A percentile compares a stretch with the other conserved stretches of the same genome.
Evolutionary conservation across 441 rosid species (phyloP).

Genomic region (Breynia disticha): DNA sequence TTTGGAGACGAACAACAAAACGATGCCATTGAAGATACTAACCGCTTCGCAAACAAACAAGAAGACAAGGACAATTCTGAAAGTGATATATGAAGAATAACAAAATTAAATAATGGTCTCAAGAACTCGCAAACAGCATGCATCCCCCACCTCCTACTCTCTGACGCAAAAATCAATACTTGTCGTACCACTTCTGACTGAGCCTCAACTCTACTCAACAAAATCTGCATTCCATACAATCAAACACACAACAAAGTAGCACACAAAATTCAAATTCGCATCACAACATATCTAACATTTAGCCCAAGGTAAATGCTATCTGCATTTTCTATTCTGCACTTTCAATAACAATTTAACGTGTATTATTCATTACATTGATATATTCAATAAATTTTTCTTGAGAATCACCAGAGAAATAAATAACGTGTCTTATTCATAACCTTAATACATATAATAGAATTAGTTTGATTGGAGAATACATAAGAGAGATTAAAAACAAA

Average conservation of each 20-base stretch:
- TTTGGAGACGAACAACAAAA: conserved; percentile 60
- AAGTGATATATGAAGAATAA: conserved; percentile 42
- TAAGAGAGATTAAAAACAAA: too few species aligned
- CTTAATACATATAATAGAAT: too few species aligned
- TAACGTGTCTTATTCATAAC: too few species aligned
- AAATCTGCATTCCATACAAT: conserved; percentile 42
- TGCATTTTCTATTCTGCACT: too few species aligned
- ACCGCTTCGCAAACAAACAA: conserved; percentile 38
- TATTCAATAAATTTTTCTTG: too few species aligned
- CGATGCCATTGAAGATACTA: conserved; percentile 65
- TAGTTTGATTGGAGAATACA: too few species aligned
- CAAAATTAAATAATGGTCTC: conserved; percentile 56
- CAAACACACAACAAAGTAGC: conserved; percentile 11
- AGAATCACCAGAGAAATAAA: too few species aligned
- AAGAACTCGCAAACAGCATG: conserved; percentile 62
- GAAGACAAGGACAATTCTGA: conserved; percentile 29
- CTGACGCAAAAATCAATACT: conserved; percentile 54
- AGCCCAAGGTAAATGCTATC: too few species aligned
- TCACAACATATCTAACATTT: neutral
- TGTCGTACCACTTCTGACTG: conserved; percentile 61
- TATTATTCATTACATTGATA: too few species aligned
- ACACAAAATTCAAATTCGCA: neutral
- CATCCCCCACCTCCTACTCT: conserved; percentile 42
- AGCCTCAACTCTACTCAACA: conserved; percentile 50
- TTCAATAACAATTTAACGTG: too few species aligned